Percentiles rank a stretch among this genome's conserved stretches.
phyloP scores from a whole-genome alignment of 257 asterid species.

The Anisodus tanguticus region DNA sequence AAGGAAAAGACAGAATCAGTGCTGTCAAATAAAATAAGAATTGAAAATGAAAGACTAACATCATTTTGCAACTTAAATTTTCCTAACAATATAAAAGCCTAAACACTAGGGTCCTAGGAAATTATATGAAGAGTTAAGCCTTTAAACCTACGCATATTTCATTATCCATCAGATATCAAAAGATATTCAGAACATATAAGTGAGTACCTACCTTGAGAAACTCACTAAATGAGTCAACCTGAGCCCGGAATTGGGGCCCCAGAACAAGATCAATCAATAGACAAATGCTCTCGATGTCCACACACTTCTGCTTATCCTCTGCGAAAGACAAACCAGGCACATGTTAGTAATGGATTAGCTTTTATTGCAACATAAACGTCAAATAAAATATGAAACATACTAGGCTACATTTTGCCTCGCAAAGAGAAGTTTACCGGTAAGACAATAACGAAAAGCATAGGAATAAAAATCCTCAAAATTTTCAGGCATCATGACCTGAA shows the following conservation, averaged over 20 bases:
- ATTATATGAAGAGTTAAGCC: conserved; percentile 21
- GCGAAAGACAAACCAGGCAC: conserved; percentile 37
- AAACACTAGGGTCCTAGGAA: neutral
- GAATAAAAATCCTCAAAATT: conserved; percentile 69
- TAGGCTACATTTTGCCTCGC: neutral
- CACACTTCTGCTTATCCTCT: conserved; percentile 85
- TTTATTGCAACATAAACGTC: neutral
- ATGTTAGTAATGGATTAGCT: conserved; percentile 10
- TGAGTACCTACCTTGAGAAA: conserved; percentile 60
- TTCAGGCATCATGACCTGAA: conserved; percentile 67
- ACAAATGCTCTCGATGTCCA: conserved; percentile 77
- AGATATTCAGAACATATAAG: conserved; percentile 23
- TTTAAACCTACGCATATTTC: neutral
- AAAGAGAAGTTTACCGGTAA: conserved; percentile 59
- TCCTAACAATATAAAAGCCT: conserved; percentile 23
- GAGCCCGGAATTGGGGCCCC: conserved; percentile 60
- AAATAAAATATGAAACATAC: neutral
- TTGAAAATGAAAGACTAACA: neutral
- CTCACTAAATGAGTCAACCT: conserved; percentile 68
- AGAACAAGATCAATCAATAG: conserved; percentile 72
- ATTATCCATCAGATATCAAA: neutral
- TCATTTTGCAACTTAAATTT: neutral
- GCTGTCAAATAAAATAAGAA: neutral
- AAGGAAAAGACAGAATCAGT: conserved; percentile 12
- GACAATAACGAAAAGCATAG: conserved; percentile 70